phyloP scores from a whole-genome alignment of 495 filamentous ascomycete species.

The Friedmanniomyces endolithicus region DNA sequence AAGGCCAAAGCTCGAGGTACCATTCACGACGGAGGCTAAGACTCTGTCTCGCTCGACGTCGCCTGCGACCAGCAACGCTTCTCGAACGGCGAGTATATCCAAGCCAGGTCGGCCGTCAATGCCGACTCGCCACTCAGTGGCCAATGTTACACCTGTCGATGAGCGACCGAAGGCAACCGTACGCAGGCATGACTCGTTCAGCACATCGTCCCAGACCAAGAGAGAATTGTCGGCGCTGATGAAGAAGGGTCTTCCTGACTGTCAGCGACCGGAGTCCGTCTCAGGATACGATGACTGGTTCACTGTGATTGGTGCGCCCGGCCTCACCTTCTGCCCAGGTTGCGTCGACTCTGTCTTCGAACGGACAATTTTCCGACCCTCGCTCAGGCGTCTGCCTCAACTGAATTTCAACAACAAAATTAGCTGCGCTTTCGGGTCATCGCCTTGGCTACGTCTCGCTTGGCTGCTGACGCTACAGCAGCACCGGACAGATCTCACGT shows the following conservation, averaged over 20 bases:
- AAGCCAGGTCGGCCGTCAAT: slow-evolving; percentile 4
- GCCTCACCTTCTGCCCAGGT: slow-evolving; percentile 52
- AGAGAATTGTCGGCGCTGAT: slow-evolving; percentile 13
- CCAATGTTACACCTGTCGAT: neutral
- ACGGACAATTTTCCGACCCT: slow-evolving; percentile 40
- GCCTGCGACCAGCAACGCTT: slow-evolving; percentile 2
- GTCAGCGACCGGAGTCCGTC: slow-evolving; percentile 40
- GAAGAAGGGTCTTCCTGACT: slow-evolving; percentile 35
- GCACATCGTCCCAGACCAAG: slow-evolving; percentile 14
- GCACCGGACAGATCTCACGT: slow-evolving; percentile 37
- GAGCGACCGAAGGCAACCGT: neutral
- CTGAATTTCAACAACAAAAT: slow-evolving; percentile 33
- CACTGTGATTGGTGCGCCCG: slow-evolving; percentile 42
- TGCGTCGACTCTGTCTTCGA: slow-evolving; percentile 45
- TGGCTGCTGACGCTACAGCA: slow-evolving; percentile 53
- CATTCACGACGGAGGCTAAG: slow-evolving; percentile 1
- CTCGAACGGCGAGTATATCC: neutral
- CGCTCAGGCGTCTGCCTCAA: slow-evolving; percentile 38
- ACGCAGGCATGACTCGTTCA: neutral
- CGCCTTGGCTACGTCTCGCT: slow-evolving; percentile 53
- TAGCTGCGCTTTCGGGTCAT: slow-evolving; percentile 45
- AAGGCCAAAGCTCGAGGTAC: neutral
- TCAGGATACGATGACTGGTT: slow-evolving; percentile 52
- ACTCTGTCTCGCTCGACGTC: neutral
- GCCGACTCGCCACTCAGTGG: slow-evolving; percentile 10